These are phyloP conservation scores for Piromyces finnis DNA, from an alignment of 192 early-diverging fungal species.

Conservation along the genomic window DNA sequence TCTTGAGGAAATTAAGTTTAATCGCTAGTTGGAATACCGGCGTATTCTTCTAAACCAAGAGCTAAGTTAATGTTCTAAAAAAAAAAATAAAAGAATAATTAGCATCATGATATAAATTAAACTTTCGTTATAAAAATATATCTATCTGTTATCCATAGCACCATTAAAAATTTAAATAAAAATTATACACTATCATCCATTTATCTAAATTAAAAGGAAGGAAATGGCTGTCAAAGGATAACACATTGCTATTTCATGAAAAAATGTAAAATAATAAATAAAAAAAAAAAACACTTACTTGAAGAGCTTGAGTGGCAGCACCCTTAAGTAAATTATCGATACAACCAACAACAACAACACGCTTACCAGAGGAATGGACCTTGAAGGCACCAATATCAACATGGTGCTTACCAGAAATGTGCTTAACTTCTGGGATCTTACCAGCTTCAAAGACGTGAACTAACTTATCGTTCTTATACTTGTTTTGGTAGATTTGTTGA, in stretches of 20 bases:
- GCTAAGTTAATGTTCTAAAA: conserved; percentile 82
- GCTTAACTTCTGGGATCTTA: conserved; percentile 64
- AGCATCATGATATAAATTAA: no score
- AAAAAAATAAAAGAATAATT: no score
- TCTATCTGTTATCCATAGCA: no score
- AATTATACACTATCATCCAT: no score
- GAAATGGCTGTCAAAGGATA: no score
- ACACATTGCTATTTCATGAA: no score
- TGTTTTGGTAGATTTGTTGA: conserved; percentile 42
- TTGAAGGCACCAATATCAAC: conserved; percentile 86
- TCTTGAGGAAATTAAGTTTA: neutral
- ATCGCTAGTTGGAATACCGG: conserved; percentile 52
- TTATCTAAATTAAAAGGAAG: no score
- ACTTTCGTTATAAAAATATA: no score
- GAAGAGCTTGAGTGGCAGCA: conserved; percentile 94
- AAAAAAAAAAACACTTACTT: conserved; percentile 22
- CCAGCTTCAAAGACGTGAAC: conserved; percentile 54
- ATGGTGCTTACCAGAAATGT: conserved; percentile 78
- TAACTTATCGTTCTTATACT: conserved; percentile 61
- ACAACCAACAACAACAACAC: conserved; percentile 77
- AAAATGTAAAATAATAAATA: no score
- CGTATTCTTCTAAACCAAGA: conserved; percentile 71
- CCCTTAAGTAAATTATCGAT: conserved; percentile 97
- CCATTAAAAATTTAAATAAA: no score
- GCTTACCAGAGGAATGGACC: conserved; percentile 51